These are phyloP conservation scores for Colletotrichum sp. DNA, from an alignment of 2,329 filamentous ascomycete species.

Conservation along the genomic window DNA sequence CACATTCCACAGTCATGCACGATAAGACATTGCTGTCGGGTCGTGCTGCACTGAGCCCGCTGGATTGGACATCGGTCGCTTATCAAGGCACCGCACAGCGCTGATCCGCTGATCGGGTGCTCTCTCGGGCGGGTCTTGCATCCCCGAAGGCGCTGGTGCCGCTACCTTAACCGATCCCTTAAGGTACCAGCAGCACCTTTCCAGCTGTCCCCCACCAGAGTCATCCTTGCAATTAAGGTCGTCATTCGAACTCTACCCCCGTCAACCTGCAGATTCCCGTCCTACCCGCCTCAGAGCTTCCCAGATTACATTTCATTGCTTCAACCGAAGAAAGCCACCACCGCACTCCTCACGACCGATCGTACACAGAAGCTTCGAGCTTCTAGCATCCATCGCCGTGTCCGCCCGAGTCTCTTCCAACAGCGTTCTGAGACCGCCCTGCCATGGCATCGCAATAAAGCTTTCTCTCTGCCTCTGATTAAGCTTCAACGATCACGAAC, in stretches of 20 bases:
- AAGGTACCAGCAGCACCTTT: neutral
- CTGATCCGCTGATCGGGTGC: conserved; percentile 5
- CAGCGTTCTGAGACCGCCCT: neutral
- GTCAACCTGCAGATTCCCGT: conserved; percentile 17
- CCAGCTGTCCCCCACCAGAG: conserved; percentile 2
- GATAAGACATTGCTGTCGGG: neutral
- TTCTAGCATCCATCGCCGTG: neutral
- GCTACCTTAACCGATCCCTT: neutral
- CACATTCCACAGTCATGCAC: neutral
- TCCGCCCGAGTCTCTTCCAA: neutral
- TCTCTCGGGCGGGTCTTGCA: neutral
- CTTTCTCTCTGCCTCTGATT: neutral
- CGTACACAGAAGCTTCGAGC: neutral
- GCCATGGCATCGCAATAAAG: conserved; percentile 18
- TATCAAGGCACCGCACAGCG: neutral
- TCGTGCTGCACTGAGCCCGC: neutral
- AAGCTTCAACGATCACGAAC: neutral
- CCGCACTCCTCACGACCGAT: neutral
- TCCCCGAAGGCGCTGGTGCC: conserved; percentile 8
- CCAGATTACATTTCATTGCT: neutral
- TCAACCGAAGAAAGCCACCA: neutral
- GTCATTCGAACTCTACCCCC: conserved; percentile 19
- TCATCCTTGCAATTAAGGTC: conserved; percentile 19
- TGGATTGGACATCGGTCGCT: neutral
- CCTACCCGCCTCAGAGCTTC: conserved; percentile 14